phyloP scores from a whole-genome alignment of 805 yeast species.

The Candida maltosa region DNA sequence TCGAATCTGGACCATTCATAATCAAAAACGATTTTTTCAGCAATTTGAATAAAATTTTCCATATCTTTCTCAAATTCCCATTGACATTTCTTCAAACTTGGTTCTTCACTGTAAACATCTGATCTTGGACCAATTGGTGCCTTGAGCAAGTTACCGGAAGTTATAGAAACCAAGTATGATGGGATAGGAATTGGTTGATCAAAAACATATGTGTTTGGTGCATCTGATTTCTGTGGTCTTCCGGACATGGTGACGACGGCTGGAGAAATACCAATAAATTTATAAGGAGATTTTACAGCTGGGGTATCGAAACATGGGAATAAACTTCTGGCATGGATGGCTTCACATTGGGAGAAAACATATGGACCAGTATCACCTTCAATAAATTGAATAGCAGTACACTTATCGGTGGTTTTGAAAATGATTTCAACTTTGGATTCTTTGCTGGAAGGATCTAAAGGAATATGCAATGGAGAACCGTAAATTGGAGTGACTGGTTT shows the following conservation, averaged over 20 bases:
- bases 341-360: slow-evolving; percentile 34
- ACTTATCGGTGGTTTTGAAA: slow-evolving; percentile 25
- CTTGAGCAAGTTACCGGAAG: slow-evolving; percentile 27
- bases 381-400: slow-evolving; percentile 34
- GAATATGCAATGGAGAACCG: slow-evolving; percentile 23
- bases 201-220: slow-evolving; percentile 17
- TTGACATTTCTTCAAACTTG: slow-evolving; percentile 23
- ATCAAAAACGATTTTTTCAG: slow-evolving; percentile 28
- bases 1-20: slow-evolving; percentile 34
- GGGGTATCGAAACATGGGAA: slow-evolving; percentile 39
- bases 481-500: slow-evolving; percentile 16
- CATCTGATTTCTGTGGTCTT: slow-evolving; percentile 16
- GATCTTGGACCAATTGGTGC: slow-evolving; percentile 35
- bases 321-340: slow-evolving; percentile 33
- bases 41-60: slow-evolving; percentile 31
- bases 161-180: slow-evolving; percentile 30
- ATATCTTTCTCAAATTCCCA: slow-evolving; percentile 36
- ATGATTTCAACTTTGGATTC: slow-evolving; percentile 14
- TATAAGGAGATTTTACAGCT: slow-evolving; percentile 25
- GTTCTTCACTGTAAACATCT: slow-evolving; percentile 24
- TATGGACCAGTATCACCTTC: slow-evolving; percentile 32
- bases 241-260: slow-evolving; percentile 28
- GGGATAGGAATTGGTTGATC: slow-evolving; percentile 35
- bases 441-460: slow-evolving; percentile 4
- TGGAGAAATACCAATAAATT: slow-evolving; percentile 23